Percentiles rank a stretch among this genome's conserved stretches.
These are phyloP conservation scores for Aspergillus conjunctus DNA, from an alignment of 495 filamentous ascomycete species.

Conservation along the genomic window DNA sequence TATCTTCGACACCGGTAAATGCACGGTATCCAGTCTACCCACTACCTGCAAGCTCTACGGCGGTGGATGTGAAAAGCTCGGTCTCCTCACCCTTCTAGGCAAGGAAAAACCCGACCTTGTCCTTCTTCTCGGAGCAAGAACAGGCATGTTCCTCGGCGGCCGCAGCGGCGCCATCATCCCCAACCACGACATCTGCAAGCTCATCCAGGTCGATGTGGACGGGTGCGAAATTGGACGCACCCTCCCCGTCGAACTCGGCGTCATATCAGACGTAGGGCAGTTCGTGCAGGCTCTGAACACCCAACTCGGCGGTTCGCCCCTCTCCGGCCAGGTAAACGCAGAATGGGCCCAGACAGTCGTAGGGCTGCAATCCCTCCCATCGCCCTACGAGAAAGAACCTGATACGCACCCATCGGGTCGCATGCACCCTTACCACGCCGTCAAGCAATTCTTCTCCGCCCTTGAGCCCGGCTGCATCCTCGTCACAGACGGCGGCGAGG, in stretches of 20 bases:
- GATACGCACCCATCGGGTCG: slow-evolving; percentile 12
- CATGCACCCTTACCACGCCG: slow-evolving; percentile 34
- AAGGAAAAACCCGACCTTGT: slow-evolving; percentile 26
- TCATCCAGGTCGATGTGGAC: slow-evolving; percentile 32
- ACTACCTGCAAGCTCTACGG: slow-evolving; percentile 19
- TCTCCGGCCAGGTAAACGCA: slow-evolving; percentile 14
- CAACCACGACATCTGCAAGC: slow-evolving; percentile 23
- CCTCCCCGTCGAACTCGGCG: slow-evolving; percentile 28
- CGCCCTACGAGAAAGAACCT: slow-evolving; percentile 27
- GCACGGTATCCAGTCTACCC: slow-evolving; percentile 12
- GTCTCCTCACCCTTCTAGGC: slow-evolving; percentile 10
- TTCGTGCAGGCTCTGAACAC: slow-evolving; percentile 24
- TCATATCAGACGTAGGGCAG: slow-evolving; percentile 28
- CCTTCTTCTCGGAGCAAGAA: slow-evolving; percentile 31
- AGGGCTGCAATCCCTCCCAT: slow-evolving; percentile 16
- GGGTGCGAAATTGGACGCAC: slow-evolving; percentile 31
- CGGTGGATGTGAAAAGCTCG: slow-evolving; percentile 21
- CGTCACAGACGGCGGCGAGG: slow-evolving; percentile 33
- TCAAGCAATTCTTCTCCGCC: slow-evolving; percentile 26
- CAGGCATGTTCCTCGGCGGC: slow-evolving; percentile 34
- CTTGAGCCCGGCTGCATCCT: slow-evolving; percentile 31
- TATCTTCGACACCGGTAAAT: slow-evolving; percentile 30
- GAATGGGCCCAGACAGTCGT: slow-evolving; percentile 25
- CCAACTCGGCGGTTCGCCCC: slow-evolving; percentile 1
- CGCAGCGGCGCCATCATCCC: slow-evolving; percentile 32